Evolutionary conservation across 179 eudicot genomes (phyloP), one percentile per base, ranked within the genome.

Genomic region (Nepenthes alata): DNA sequence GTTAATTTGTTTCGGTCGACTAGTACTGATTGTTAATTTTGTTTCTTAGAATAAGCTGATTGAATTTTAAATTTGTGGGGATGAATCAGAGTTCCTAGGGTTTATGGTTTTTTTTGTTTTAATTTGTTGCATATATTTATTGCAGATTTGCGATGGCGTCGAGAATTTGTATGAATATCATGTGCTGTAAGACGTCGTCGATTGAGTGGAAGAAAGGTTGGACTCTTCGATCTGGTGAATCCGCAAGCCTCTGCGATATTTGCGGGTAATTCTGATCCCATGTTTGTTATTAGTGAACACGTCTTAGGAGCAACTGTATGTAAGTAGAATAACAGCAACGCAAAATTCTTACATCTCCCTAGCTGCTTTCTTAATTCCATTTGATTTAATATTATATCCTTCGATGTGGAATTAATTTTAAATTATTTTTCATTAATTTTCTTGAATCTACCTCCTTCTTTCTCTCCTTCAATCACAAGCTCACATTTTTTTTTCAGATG

Each of bases 151-250:
- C 14, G 56, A 74, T 82, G 83, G 73, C 52, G 15, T 64, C 72
- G 58, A 78, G 58, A 64, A 66, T 60, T 53, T 93, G 98, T 77
- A 87, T 83, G 90, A 93, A 89, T 76, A 79, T 71, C 15, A 35
- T 77, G 66, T 93, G 98, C 55, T 87, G 83, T 39, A 80, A 81
- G 69, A 69, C 81, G 60, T 76, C 87, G 65, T 78, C 79, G 7
- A 3, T 9, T 61, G 83, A 85, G 47, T 85, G 90, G 89, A 80
- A 70, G 70, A 82, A 75, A 69, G 98, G 97, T 25, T 93, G 97
- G 98, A 74, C 71, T 71, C 68, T 93, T 77, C 83, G 89, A 78
- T 85, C 95, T 64, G 94, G 90, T 65, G 87, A 76, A 66, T 80
- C 83, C 63, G 93, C 97, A 61, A 72, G 34, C 69, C 89, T 93